phyloP scores from a whole-genome alignment of 2,329 filamentous ascomycete genomes.

The Trichoderma oligosporum region DNA sequence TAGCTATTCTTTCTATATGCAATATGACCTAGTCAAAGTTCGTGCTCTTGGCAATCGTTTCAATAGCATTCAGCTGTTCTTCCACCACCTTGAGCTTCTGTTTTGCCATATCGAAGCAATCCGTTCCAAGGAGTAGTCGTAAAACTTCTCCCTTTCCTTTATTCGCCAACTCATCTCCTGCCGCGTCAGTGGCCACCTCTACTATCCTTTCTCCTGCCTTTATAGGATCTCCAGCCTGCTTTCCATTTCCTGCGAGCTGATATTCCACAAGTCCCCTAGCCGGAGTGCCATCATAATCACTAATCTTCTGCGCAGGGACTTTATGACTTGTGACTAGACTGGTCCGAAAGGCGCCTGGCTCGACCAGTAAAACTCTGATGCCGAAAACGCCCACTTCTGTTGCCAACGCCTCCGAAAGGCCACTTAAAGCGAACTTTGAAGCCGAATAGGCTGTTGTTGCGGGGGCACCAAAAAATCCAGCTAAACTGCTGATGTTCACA shows the following conservation, averaged over 20 bases:
- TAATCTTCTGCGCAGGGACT: not conserved
- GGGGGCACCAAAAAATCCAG: not conserved
- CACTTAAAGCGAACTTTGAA: conserved; percentile 3
- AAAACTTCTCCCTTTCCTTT: not conserved
- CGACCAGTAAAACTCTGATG: not conserved
- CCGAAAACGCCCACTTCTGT: conserved; percentile 3
- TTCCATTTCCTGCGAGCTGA: not conserved
- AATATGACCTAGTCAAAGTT: not conserved
- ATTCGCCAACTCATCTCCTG: not conserved
- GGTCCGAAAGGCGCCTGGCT: not conserved
- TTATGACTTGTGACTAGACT: not conserved
- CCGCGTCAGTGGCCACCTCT: not conserved
- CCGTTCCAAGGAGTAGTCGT: not conserved
- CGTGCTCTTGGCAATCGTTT: not conserved
- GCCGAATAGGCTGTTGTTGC: not conserved
- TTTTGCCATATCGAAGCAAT: not conserved
- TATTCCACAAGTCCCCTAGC: not conserved
- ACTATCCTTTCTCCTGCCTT: not conserved
- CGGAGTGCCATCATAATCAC: not conserved
- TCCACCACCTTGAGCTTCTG: not conserved
- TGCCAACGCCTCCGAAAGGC: conserved; percentile 1
- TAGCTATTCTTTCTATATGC: not conserved
- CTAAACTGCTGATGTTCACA: conserved; percentile 3
- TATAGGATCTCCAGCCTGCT: conserved; percentile 2
- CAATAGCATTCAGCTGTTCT: not conserved